Evolutionary conservation across 345 rosid genomes (phyloP), one percentile per base, ranked within the genome.

Genomic region (Brassica cretica): DNA sequence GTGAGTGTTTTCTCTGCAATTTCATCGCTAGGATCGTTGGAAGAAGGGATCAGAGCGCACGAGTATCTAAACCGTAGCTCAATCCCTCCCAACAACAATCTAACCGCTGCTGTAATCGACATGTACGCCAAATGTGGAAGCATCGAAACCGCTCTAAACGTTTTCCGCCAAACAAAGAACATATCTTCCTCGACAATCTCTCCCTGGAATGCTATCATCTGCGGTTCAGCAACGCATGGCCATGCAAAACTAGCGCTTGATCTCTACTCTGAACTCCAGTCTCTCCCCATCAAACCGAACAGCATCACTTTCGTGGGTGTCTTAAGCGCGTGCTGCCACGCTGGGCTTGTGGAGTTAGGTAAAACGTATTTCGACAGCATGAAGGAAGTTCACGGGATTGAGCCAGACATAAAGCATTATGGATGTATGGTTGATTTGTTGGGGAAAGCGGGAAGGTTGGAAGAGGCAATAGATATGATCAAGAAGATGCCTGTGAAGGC

Each of bases 121-220:
- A 93, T 93, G 98, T 93, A 93, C 37, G 90, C 94, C 24, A 93
- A 93, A 88, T 91, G 96, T n/a, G 90, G 98, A 27, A 90, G 93
- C 84, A 86, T 90, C 49, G 78, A 79, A 63, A 68, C 84, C 59
- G 97, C 94, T 51, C 71, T 90, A 59, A 83, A 84, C 70, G 77
- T 89, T 44, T 93, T 93, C 81, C 70, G 74, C 79, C 78, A 74
- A 70, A 80, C 90, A 60, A 82, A 61, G 58, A 89, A 87, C 27
- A 70, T 73, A 37, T 75, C 68, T 24, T 53, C 66, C 3, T 68
- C 75, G 7, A 82, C 86, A 15, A 82, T 89, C 63, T 91, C 96
- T 41, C 94, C 97, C 4, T 93, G 97, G 98, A 93, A 91, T 82
- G 88, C 95, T 5, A 88, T 91, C 44, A 88, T 93, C 37, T 93